phyloP scores from a whole-genome alignment of 805 yeast species.

The Lipomyces yamanashiensis region DNA sequence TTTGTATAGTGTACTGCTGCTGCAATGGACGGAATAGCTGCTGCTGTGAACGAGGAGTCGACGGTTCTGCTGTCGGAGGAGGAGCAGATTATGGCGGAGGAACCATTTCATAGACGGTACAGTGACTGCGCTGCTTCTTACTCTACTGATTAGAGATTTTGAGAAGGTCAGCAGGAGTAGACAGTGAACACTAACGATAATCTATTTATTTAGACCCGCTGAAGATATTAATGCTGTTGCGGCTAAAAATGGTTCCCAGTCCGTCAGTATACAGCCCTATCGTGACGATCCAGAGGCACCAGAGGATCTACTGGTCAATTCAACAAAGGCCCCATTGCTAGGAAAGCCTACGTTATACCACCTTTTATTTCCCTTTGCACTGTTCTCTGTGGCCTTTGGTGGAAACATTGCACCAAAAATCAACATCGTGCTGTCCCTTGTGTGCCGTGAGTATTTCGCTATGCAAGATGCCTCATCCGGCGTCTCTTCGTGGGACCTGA shows the following conservation, averaged over 20 bases:
- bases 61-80: slow-evolving; percentile 16
- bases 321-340: background rate
- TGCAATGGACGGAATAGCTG: slow-evolving; percentile 19
- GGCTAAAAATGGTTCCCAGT: slow-evolving; percentile 12
- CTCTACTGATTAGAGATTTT: too few relatives aligned
- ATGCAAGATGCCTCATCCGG: slow-evolving; percentile 8
- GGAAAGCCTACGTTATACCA: slow-evolving; percentile 13
- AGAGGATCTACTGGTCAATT: slow-evolving; percentile 9
- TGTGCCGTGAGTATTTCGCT: slow-evolving; percentile 28
- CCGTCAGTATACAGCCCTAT: slow-evolving; percentile 14
- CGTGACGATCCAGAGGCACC: slow-evolving; percentile 26
- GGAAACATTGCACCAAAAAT: slow-evolving; percentile 33
- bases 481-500: background rate
- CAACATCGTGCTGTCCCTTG: slow-evolving; percentile 25
- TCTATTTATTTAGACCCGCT: slow-evolving; percentile 6
- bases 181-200: background rate
- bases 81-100: slow-evolving; percentile 18
- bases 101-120: slow-evolving; percentile 22
- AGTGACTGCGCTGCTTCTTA: too few relatives aligned
- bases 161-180: background rate
- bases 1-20: background rate
- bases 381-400: slow-evolving; percentile 27
- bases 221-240: slow-evolving; percentile 17
- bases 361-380: slow-evolving; percentile 19
- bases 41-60: slow-evolving; percentile 23